A percentile compares a stretch with the other conserved stretches of the same genome.
These are phyloP conservation scores for Tanacetum coccineum DNA, from an alignment of 129 eudicot species.

Conservation along the genomic window DNA sequence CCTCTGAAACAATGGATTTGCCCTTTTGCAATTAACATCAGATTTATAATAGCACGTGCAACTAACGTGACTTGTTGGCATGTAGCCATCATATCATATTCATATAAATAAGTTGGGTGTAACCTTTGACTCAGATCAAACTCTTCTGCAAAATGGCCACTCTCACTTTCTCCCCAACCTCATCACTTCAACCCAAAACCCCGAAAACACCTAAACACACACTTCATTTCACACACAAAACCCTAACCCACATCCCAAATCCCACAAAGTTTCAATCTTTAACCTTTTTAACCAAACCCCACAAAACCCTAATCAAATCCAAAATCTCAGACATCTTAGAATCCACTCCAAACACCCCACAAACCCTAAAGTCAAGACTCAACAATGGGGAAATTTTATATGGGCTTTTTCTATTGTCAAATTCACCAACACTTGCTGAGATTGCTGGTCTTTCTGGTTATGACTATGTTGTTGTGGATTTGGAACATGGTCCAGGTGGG, in stretches of 20 bases:
- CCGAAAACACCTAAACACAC: constrained; percentile 21
- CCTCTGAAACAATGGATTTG: no score
- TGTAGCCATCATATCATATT: no score
- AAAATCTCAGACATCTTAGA: constrained; percentile 29
- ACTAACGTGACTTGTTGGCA: no score
- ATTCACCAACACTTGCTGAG: constrained; percentile 89
- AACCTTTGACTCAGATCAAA: neutral
- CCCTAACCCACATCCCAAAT: constrained; percentile 19
- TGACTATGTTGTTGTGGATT: constrained; percentile 81
- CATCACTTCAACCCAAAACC: constrained; percentile 34
- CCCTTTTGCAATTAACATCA: no score
- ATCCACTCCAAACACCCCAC: constrained; percentile 25
- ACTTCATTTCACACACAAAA: constrained; percentile 4
- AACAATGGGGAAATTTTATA: constrained; percentile 69
- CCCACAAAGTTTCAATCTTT: constrained; percentile 22
- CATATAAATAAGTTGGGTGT: neutral
- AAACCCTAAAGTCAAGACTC: constrained; percentile 71
- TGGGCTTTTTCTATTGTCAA: constrained; percentile 73
- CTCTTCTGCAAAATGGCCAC: constrained; percentile 34
- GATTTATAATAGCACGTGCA: no score
- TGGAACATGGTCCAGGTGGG: constrained; percentile 92
- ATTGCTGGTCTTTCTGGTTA: constrained; percentile 86
- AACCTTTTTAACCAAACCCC: constrained; percentile 19
- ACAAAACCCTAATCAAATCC: constrained; percentile 17
- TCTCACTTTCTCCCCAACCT: constrained; percentile 28